Evolutionary conservation across 768 basidiomycete genomes (phyloP).

Genomic region (Serpula lacrymans): DNA sequence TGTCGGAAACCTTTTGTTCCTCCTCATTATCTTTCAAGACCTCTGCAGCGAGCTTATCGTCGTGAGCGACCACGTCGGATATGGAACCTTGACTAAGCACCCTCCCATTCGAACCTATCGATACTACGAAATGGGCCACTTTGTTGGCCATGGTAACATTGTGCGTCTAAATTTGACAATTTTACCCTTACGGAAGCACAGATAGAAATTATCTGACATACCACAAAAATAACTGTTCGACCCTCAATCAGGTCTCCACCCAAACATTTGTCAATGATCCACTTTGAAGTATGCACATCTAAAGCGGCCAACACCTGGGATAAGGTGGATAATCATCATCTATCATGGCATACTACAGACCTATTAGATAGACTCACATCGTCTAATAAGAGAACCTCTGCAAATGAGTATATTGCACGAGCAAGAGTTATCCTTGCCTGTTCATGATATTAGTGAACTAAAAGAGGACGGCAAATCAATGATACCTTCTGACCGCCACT

Average conservation of each 20-base stretch:
- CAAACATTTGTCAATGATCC: constrained; percentile 48
- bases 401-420: constrained; percentile 56
- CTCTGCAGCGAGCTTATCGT: constrained; percentile 28
- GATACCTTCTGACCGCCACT: constrained; percentile 57
- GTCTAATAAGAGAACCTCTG: constrained; percentile 65
- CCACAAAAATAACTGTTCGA: constrained; percentile 53
- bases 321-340: constrained; percentile 2
- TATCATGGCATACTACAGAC: neutral
- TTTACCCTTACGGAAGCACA: too few relatives aligned
- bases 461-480: too few relatives aligned
- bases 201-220: too few relatives aligned
- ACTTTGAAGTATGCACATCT: constrained; percentile 52
- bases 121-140: constrained; percentile 42
- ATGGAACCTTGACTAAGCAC: constrained; percentile 47
- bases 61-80: constrained; percentile 42
- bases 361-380: constrained; percentile 42
- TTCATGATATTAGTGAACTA: too few relatives aligned
- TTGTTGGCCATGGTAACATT: constrained; percentile 26
- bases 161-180: too few relatives aligned
- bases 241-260: constrained; percentile 10
- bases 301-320: constrained; percentile 47
- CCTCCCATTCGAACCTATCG: constrained; percentile 51
- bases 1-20: constrained; percentile 18
- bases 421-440: constrained; percentile 53
- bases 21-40: constrained; percentile 10